Conservation (phyloP, 208 protist species). For the Leishmania gerbilli region DNA sequence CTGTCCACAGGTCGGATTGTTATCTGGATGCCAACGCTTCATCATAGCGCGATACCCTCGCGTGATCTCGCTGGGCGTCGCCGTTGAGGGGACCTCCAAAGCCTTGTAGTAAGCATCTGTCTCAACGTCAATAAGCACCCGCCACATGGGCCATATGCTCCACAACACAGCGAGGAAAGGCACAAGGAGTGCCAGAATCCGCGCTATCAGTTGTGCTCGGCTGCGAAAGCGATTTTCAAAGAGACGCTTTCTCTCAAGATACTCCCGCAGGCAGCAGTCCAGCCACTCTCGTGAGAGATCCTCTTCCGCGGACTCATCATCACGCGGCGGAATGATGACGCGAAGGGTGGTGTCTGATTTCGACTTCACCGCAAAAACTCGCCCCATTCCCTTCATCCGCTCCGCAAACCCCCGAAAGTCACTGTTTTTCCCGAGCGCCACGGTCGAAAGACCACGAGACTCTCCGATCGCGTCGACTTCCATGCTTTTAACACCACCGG, state of each 20-base stretch:
- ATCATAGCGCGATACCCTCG: constrained; percentile 76
- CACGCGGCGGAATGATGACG: constrained; percentile 5
- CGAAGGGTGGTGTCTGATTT: constrained; percentile 9
- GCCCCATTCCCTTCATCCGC: constrained; percentile 29
- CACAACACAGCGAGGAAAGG: constrained; percentile 40
- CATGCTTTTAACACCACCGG: constrained; percentile 8
- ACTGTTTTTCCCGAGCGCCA: constrained; percentile 27
- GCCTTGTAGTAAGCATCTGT: constrained; percentile 56
- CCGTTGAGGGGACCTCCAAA: constrained; percentile 46
- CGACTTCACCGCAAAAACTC: constrained; percentile 29
- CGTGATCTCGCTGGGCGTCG: constrained; percentile 61
- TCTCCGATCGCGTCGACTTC: background rate
- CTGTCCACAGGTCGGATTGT: constrained; percentile 73
- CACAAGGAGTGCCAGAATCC: constrained; percentile 27
- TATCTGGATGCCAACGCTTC: constrained; percentile 83
- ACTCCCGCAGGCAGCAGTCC: constrained; percentile 72
- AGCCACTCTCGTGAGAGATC: constrained; percentile 39
- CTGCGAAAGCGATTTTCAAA: constrained; percentile 40
- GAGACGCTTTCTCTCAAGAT: constrained; percentile 53
- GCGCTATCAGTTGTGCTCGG: constrained; percentile 23
- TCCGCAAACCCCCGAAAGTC: constrained; percentile 36
- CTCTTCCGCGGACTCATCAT: constrained; percentile 5
- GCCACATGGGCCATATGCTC: constrained; percentile 76
- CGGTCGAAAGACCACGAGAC: constrained; percentile 14
- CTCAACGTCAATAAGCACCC: constrained; percentile 76